Evolutionary conservation across 1,284 basidiomycete species (phyloP).

Genomic region (Boletellus deceptivus): DNA sequence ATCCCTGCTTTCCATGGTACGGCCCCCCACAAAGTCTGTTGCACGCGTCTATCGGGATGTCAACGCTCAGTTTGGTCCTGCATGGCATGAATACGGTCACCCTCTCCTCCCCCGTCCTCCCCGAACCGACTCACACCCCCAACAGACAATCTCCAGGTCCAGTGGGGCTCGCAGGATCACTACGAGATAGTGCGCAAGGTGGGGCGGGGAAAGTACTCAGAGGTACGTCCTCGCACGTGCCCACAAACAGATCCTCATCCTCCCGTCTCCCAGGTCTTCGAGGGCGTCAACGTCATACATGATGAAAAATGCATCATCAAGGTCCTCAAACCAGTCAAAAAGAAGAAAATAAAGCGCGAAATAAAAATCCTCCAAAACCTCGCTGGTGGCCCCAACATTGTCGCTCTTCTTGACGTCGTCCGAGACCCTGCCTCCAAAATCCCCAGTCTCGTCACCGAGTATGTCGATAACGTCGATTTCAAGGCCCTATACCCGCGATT

Average conservation of each 20-base stretch:
- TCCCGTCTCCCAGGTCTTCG: constrained; percentile 75
- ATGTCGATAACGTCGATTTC: constrained; percentile 98
- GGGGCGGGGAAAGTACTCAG: constrained; percentile 94
- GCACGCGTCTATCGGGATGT: constrained; percentile 76
- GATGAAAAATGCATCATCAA: constrained; percentile 98
- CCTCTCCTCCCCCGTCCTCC: constrained; percentile 5
- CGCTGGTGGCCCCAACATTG: constrained; percentile 90
- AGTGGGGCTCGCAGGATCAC: constrained; percentile 96
- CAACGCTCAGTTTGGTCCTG: constrained; percentile 67
- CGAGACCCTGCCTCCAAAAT: constrained; percentile 94
- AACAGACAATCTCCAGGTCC: constrained; percentile 86
- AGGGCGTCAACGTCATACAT: constrained; percentile 91
- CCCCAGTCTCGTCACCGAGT: constrained; percentile 97
- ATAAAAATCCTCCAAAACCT: constrained; percentile 99
- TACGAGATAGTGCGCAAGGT: constrained; percentile 99
- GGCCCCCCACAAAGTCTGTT: constrained; percentile 66
- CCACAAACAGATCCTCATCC: constrained; percentile 14
- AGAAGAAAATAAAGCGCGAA: constrained; percentile 99
- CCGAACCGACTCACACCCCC: constrained; percentile 22
- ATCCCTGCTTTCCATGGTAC: constrained; percentile 50
- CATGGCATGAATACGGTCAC: constrained; percentile 77
- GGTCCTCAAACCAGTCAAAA: constrained; percentile 98
- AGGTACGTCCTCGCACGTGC: constrained; percentile 50
- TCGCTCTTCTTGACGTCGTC: constrained; percentile 92
- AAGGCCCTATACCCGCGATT: constrained; percentile 96